phyloP scores from a whole-genome alignment of 2,329 filamentous ascomycete species.

The Pseudogymnoascus sp. region DNA sequence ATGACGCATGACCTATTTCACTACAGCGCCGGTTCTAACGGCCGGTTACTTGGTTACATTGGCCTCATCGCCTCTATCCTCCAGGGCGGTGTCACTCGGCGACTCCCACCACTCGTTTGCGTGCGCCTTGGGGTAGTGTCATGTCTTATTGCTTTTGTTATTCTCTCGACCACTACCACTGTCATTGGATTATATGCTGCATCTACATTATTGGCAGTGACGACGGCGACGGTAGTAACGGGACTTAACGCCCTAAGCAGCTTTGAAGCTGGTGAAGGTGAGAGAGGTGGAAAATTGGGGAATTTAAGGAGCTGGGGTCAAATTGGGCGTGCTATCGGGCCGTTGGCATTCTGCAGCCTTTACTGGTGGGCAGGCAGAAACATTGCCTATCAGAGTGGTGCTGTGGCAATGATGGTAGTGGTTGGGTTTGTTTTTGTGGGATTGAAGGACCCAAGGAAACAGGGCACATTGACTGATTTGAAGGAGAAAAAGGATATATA shows the following conservation, averaged over 20 bases:
- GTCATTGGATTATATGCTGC: slow-evolving; percentile 70
- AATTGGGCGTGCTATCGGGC: slow-evolving; percentile 77
- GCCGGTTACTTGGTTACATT: slow-evolving; percentile 80
- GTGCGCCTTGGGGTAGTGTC: slow-evolving; percentile 73
- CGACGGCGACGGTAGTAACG: slow-evolving; percentile 90
- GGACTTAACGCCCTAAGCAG: slow-evolving; percentile 86
- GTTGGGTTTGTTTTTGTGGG: slow-evolving; percentile 62
- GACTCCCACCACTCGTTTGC: slow-evolving; percentile 71
- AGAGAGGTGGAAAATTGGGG: slow-evolving; percentile 81
- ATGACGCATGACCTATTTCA: slow-evolving; percentile 93
- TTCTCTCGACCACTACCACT: slow-evolving; percentile 64
- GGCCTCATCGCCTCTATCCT: slow-evolving; percentile 87
- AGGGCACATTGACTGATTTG: background rate
- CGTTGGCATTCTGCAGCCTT: slow-evolving; percentile 83
- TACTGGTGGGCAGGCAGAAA: slow-evolving; percentile 98
- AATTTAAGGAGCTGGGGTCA: slow-evolving; percentile 78
- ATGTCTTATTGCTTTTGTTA: slow-evolving; percentile 71
- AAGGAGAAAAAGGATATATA: background rate
- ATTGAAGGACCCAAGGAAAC: slow-evolving; percentile 43
- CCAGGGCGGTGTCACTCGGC: slow-evolving; percentile 84
- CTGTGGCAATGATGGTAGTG: slow-evolving; percentile 71
- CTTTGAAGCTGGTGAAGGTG: slow-evolving; percentile 73
- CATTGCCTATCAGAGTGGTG: slow-evolving; percentile 74
- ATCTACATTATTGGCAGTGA: slow-evolving; percentile 77
- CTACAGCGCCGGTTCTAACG: slow-evolving; percentile 73